Evolutionary conservation across 352 stramenopile genomes (phyloP), one percentile per base, ranked within the genome.

Genomic region (Blastocystis hominis): DNA sequence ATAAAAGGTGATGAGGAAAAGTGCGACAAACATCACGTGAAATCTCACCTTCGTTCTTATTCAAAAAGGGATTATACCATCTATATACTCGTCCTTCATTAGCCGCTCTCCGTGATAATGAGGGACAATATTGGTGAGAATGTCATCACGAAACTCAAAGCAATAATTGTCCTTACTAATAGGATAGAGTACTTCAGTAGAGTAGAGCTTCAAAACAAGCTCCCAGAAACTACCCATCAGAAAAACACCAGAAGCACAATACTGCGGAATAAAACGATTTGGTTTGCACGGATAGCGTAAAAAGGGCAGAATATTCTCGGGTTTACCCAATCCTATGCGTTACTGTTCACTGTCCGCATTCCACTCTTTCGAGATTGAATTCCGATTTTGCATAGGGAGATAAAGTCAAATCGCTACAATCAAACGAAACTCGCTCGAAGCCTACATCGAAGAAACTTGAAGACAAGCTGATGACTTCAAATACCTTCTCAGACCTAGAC

Each of bases 61-160:
- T n/a, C 13, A 13, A 59, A 13, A 59, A 20, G 2, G n/a, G n/a
- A n/a, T 13, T 20, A 59, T n/a, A 59, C 72, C 72, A 44, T 84
- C 72, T 9, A 84, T 84, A 40, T 84, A 84, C 72, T 84, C 72
- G 56, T 84, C 72, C 36, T 84, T 64, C 72, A 84, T 84, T 20
- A 84, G 44, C 17, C 72, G 72, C 44, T 64, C 46, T 50, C 72
- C 72, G 44, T 68, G 44, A 30, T 84, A 68, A 24, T 84, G 72
- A 46, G 72, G 72, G 34, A 84, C 72, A 64, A 69, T 54, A 69
- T 61, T 53, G 15, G 54, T 44, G n/a, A 61, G 17, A 46, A 50
- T 53, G 68, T 84, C 72, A 30, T 84, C 72, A 24, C 24, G 46
- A 68, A 84, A 84, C 53, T 66, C 47, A 69, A 84, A 84, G 9